Conservation (phyloP, 169 alveolate genomes). For the Perkinsus chesapeaki region DNA sequence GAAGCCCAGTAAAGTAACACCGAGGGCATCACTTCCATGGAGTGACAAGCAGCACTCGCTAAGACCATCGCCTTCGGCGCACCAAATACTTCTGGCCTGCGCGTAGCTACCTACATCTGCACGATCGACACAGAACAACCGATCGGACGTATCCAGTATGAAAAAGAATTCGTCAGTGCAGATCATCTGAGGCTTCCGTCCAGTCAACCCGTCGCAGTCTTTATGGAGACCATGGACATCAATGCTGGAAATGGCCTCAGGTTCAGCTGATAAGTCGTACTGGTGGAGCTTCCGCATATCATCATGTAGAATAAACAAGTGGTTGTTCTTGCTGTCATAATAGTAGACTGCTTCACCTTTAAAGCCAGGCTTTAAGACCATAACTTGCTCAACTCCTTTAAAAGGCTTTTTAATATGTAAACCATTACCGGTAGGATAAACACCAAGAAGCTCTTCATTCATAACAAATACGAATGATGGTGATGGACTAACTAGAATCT, state of each 20-base stretch:
- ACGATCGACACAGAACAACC: not conserved
- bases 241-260: not conserved
- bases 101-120: not conserved
- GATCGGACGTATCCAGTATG: not conserved
- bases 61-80: too few species aligned
- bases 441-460: not conserved
- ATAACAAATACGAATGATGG: not conserved
- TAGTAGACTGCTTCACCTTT: not conserved
- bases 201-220: not conserved
- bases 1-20: too few species aligned
- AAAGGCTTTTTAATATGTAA: not conserved
- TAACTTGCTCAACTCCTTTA: not conserved
- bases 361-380: not conserved
- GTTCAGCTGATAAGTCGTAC: not conserved
- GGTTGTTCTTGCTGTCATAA: not conserved
- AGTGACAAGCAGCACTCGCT: too few species aligned
- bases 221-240: not conserved
- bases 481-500: not conserved
- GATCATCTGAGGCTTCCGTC: not conserved
- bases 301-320: not conserved
- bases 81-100: not conserved
- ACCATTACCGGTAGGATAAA: not conserved
- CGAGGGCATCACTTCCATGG: too few species aligned
- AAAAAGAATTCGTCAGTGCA: not conserved
- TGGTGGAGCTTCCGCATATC: not conserved